Conservation (phyloP, 495 filamentous ascomycete species). For the Penicillium canariense region DNA sequence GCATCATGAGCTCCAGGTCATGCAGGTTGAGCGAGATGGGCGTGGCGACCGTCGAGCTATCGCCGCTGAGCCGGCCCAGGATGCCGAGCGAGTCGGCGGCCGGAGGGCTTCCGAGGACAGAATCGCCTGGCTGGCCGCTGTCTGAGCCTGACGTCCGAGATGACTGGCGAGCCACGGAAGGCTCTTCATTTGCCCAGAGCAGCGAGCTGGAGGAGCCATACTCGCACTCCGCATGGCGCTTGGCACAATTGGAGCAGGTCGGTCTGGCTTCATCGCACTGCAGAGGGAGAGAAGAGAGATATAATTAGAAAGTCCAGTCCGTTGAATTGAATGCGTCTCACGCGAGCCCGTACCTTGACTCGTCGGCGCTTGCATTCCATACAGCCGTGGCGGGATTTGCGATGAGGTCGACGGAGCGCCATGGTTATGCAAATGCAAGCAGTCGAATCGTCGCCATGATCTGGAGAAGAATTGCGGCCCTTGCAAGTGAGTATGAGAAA, state of each 20-base stretch:
- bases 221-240: constrained; percentile 39
- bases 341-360: constrained; percentile 35
- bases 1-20: constrained; percentile 45
- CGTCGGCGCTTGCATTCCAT: constrained; percentile 36
- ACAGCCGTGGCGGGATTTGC: constrained; percentile 37
- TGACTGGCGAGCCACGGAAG: constrained; percentile 7
- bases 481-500: background rate
- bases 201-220: constrained; percentile 38
- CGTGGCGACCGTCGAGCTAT: constrained; percentile 6
- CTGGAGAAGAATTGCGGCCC: background rate
- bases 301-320: constrained; percentile 5
- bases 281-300: background rate
- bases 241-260: constrained; percentile 39
- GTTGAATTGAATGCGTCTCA: too few relatives aligned
- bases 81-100: constrained; percentile 29
- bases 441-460: background rate
- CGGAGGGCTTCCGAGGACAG: constrained; percentile 9
- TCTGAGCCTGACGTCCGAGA: constrained; percentile 24
- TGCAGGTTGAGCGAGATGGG: constrained; percentile 28
- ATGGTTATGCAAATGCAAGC: constrained; percentile 22
- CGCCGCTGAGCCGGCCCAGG: constrained; percentile 22
- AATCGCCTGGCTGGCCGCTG: constrained; percentile 20
- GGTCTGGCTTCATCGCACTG: constrained; percentile 42
- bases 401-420: constrained; percentile 35
- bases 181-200: constrained; percentile 40